Percentiles rank a stretch among this genome's conserved stretches.
phyloP scores from a whole-genome alignment of 2,329 filamentous ascomycete genomes.

The Mycosphaerella sp. region DNA sequence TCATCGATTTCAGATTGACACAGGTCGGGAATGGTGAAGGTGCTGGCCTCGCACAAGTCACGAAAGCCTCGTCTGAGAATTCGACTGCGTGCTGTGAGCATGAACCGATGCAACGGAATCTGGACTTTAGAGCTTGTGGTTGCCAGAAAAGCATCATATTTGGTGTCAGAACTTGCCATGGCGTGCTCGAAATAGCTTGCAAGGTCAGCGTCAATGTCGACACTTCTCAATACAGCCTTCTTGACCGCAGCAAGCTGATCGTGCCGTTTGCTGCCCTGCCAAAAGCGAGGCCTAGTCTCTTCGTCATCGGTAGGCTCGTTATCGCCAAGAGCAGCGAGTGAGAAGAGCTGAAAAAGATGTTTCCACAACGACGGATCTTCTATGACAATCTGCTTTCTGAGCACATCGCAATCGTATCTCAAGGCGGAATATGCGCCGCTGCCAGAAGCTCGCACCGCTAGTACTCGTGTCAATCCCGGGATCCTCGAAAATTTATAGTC shows the following conservation, averaged over 20 bases:
- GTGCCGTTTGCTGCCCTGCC: slow-evolving; percentile 41
- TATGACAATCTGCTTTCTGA: slow-evolving; percentile 63
- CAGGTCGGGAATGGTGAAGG: slow-evolving; percentile 54
- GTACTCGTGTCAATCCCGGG: slow-evolving; percentile 76
- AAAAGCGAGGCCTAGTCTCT: slow-evolving; percentile 43
- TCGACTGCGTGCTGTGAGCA: slow-evolving; percentile 67
- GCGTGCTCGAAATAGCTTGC: slow-evolving; percentile 41
- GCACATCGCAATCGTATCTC: slow-evolving; percentile 75
- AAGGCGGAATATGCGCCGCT: slow-evolving; percentile 87
- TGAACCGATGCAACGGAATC: slow-evolving; percentile 77
- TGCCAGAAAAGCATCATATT: slow-evolving; percentile 40
- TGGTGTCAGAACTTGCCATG: slow-evolving; percentile 36
- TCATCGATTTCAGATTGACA: slow-evolving; percentile 51
- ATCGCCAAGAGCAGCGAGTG: slow-evolving; percentile 53
- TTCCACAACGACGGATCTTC: slow-evolving; percentile 64
- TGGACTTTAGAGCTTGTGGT: slow-evolving; percentile 60
- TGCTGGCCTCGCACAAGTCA: slow-evolving; percentile 50
- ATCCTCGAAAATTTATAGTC: slow-evolving; percentile 95
- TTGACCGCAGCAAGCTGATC: slow-evolving; percentile 47
- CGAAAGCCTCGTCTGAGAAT: slow-evolving; percentile 58
- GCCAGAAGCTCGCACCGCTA: slow-evolving; percentile 76
- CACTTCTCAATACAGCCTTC: slow-evolving; percentile 54
- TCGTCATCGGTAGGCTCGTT: slow-evolving; percentile 33
- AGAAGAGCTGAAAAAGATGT: slow-evolving; percentile 63
- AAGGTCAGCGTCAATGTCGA: slow-evolving; percentile 61